These are phyloP conservation scores for Metschnikowia bowlesiae DNA, from an alignment of 805 yeast genomes.

Conservation along the genomic window DNA sequence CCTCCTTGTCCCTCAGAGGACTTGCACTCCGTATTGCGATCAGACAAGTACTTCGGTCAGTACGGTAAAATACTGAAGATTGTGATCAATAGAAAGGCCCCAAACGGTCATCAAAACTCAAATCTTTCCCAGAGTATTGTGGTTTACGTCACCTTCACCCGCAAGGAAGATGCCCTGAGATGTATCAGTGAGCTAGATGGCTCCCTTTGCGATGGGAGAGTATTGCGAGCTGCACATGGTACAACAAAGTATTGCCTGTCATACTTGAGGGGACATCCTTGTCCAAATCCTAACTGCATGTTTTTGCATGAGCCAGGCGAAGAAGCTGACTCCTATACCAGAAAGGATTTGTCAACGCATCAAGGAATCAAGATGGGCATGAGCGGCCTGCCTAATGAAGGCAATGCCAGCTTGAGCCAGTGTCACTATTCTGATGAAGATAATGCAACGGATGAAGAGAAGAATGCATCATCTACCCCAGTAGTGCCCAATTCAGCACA, in stretches of 20 bases:
- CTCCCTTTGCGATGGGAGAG: constrained; percentile 84
- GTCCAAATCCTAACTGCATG: constrained; percentile 99
- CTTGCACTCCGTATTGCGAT: constrained; percentile 71
- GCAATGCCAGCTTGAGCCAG: constrained; percentile 11
- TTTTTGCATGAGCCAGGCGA: constrained; percentile 99
- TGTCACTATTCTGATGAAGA: constrained; percentile 12
- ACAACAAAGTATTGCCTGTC: constrained; percentile 98
- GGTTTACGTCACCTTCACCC: constrained; percentile 89
- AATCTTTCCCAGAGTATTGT: constrained; percentile 73
- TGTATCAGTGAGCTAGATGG: constrained; percentile 94
- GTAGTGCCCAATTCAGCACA: constrained; percentile 1
- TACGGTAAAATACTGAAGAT: constrained; percentile 93
- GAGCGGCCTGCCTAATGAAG: constrained; percentile 28
- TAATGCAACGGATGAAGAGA: constrained; percentile 9
- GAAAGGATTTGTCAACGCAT: constrained; percentile 80
- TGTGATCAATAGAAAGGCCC: constrained; percentile 79
- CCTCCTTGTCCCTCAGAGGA: constrained; percentile 83
- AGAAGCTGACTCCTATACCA: constrained; percentile 94
- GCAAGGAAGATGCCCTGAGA: constrained; percentile 90
- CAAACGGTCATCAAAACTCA: constrained; percentile 30
- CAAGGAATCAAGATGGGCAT: constrained; percentile 57
- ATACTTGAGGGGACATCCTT: constrained; percentile 87
- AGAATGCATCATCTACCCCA: neutral
- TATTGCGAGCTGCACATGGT: constrained; percentile 93
- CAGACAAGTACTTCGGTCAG: constrained; percentile 97